A percentile compares a stretch with the other conserved stretches of the same genome.
phyloP scores from a whole-genome alignment of 2,329 filamentous ascomycete species.

The Xylaria sp. region DNA sequence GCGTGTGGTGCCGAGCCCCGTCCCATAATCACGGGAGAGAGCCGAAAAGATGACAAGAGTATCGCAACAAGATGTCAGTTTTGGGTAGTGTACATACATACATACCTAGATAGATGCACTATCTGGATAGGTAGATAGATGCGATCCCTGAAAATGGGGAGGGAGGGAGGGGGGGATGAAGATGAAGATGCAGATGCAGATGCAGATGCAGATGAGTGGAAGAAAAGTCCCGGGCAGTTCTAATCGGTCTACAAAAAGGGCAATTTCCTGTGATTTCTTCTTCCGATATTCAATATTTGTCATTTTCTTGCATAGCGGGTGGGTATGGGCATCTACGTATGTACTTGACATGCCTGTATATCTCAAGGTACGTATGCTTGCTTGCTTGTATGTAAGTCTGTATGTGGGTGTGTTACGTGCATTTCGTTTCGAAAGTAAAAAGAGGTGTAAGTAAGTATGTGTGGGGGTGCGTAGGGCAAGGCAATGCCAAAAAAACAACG shows the following conservation, averaged over 20 bases:
- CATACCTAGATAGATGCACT: neutral
- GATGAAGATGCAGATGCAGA: slow-evolving; percentile 1
- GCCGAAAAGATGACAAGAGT: slow-evolving; percentile 6
- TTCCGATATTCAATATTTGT: slow-evolving; percentile 30
- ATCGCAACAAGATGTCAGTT: slow-evolving; percentile 2
- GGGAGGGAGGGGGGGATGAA: neutral
- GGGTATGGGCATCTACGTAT: slow-evolving; percentile 5
- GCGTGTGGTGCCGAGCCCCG: slow-evolving; percentile 21
- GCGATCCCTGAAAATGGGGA: slow-evolving; percentile 9
- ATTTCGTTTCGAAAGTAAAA: slow-evolving; percentile 2
- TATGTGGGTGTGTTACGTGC: slow-evolving; percentile 19
- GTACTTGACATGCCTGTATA: neutral
- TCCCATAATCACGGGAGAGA: slow-evolving; percentile 23
- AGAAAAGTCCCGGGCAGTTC: slow-evolving; percentile 29
- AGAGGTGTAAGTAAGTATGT: slow-evolving; percentile 28
- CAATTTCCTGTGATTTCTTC: slow-evolving; percentile 13
- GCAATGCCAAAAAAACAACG: slow-evolving; percentile 15
- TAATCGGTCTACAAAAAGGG: neutral
- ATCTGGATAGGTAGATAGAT: neutral
- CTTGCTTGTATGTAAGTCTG: slow-evolving; percentile 34
- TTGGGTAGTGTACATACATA: slow-evolving; percentile 4
- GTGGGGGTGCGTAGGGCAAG: slow-evolving; percentile 10
- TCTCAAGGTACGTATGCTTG: neutral
- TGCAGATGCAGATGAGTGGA: slow-evolving; percentile 9
- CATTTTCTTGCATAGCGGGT: slow-evolving; percentile 29